Evolutionary conservation across 768 basidiomycete genomes (phyloP).

Genomic region (Xanthoconium purpureum): DNA sequence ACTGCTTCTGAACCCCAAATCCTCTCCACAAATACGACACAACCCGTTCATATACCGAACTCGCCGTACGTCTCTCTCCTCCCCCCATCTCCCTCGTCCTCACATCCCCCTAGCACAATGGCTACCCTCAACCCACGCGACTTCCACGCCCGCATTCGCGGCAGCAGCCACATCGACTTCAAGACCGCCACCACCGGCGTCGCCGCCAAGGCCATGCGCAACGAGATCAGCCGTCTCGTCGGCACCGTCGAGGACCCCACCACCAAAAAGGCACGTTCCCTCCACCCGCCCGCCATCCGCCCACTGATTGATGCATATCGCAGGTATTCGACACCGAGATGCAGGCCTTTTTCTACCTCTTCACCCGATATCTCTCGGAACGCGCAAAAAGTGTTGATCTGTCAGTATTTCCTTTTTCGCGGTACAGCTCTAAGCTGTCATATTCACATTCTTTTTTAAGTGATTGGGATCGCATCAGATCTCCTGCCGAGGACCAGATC

Average conservation of each 20-base stretch:
- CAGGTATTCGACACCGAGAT: constrained; percentile 79
- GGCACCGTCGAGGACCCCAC: constrained; percentile 73
- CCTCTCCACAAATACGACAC: constrained; percentile 63
- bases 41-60: constrained; percentile 55
- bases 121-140: constrained; percentile 59
- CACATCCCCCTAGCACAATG: constrained; percentile 44
- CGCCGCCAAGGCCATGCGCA: constrained; percentile 95
- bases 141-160: constrained; percentile 70
- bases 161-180: constrained; percentile 87
- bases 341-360: constrained; percentile 80
- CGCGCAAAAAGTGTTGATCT: constrained; percentile 65
- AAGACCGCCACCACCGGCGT: constrained; percentile 96
- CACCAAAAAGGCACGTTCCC: constrained; percentile 69
- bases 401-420: constrained; percentile 42
- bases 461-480: constrained; percentile 50
- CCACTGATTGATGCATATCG: constrained; percentile 15
- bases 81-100: constrained; percentile 9
- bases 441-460: constrained; percentile 12
- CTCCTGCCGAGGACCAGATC: constrained; percentile 63
- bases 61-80: constrained; percentile 32
- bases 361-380: constrained; percentile 75
- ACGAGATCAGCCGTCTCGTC: constrained; percentile 94
- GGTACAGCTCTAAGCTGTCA: background rate
- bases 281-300: background rate
- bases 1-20: constrained; percentile 49